Base-by-base conservation (phyloP, 192 early-diverging fungal species). In the Helicostylum pulchrum region DNA sequence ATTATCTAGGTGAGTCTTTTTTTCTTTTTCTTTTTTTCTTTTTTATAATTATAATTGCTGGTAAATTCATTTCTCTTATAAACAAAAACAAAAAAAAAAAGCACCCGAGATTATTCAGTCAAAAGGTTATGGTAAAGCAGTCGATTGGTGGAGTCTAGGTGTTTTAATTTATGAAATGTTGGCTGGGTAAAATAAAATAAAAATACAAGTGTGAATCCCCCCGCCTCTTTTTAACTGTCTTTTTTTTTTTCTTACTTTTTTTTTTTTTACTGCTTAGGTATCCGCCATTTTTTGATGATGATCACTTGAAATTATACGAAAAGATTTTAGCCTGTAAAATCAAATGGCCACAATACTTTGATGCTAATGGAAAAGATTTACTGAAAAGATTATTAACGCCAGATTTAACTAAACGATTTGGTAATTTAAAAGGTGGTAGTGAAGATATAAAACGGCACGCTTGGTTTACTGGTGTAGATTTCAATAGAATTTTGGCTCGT, bases 131-230 rank as follows among this genome's bases (percentile, higher is more conserved):
- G 86, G 88, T 9, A 92, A 91, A 77, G 85, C 90, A 2, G 92
- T 94, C 12, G 92, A 94, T 71, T 94, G 92, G 92, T 94, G 92
- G 92, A 89, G 89, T 39, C 75, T 94, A 26, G 92, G 92, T 46
- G 88, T 94, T 59, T 75, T 94, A 47, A 87, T 92, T 23, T 94
- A 87, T 68, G 92, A 94, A 72, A 94, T 94, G 92, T 82, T 94
- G 53, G 89, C 87, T 6, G 92, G 92, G 55, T 70, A 64, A 49
- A 26, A 12, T 4, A 57, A 49, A 62, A 32, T 7, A 31, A 12
- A 21, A 52, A n/a, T n/a, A n/a, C n/a, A n/a, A n/a, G n/a, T n/a
- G n/a, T n/a, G n/a, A n/a, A n/a, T n/a, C n/a, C n/a, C n/a, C n/a
- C n/a, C n/a, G n/a, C n/a, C n/a, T n/a, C n/a, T n/a, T n/a, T n/a